phyloP scores from a whole-genome alignment of 257 asterid genomes.

The Echium plantagineum region DNA sequence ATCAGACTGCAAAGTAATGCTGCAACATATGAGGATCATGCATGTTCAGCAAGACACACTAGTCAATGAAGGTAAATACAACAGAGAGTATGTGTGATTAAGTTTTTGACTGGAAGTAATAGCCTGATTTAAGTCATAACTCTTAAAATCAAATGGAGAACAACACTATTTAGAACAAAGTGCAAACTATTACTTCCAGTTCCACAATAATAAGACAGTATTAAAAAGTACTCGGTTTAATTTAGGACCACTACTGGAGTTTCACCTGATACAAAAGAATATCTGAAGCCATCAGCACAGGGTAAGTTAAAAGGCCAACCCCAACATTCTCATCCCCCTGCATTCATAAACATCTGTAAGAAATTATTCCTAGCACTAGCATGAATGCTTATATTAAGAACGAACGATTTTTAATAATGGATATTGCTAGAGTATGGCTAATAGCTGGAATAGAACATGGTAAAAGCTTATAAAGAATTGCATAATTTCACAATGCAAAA shows the following conservation, averaged over 20 bases:
- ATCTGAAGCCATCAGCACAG: conserved; percentile 96
- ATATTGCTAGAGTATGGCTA: background rate
- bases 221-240: too few species aligned
- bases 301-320: conserved; percentile 84
- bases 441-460: background rate
- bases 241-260: background rate
- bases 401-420: background rate
- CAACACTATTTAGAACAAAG: background rate
- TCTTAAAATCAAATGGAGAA: background rate
- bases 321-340: conserved; percentile 98
- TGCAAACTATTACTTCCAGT: background rate
- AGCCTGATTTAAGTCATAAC: background rate
- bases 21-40: conserved; percentile 30
- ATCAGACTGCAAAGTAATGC: conserved; percentile 74
- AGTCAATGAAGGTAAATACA: background rate
- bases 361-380: background rate
- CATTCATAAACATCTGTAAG: background rate
- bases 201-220: background rate
- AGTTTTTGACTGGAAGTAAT: too few species aligned
- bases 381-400: background rate
- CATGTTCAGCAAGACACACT: conserved; percentile 18
- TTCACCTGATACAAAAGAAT: conserved; percentile 85
- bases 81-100: background rate
- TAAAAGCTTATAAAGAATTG: background rate
- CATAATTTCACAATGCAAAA: background rate